Percentiles rank a stretch among this genome's conserved stretches.
phyloP scores from a whole-genome alignment of 495 filamentous ascomycete species.

The Parathielavia appendiculata region DNA sequence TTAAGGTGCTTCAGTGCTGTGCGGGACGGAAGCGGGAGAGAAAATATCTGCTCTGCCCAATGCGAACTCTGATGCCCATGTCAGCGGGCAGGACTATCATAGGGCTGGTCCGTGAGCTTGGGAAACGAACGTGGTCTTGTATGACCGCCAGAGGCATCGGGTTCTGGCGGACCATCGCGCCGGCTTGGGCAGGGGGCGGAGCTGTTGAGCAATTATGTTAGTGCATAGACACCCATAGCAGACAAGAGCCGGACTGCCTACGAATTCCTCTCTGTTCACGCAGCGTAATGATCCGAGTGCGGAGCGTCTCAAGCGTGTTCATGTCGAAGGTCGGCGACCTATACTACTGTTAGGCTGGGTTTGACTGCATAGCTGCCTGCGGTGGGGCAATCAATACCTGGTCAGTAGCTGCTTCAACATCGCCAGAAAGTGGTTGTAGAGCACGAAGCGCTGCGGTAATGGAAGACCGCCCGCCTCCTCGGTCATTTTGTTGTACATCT shows the following conservation, averaged over 20 bases:
- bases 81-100: background rate
- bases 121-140: constrained; percentile 30
- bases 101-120: background rate
- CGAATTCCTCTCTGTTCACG: constrained; percentile 44
- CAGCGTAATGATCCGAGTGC: constrained; percentile 42
- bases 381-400: constrained; percentile 29
- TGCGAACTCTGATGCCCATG: constrained; percentile 21
- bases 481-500: constrained; percentile 51
- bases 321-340: constrained; percentile 51
- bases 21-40: constrained; percentile 45
- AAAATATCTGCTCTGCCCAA: constrained; percentile 56
- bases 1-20: constrained; percentile 44
- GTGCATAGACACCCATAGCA: background rate
- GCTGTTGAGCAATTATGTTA: constrained; percentile 20
- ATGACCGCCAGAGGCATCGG: constrained; percentile 24
- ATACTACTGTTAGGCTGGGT: constrained; percentile 16
- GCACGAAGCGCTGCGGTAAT: constrained; percentile 47
- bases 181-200: constrained; percentile 25
- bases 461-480: constrained; percentile 45
- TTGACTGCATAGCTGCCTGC: too few species aligned
- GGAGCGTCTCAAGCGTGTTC: constrained; percentile 45
- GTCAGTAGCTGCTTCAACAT: constrained; percentile 46
- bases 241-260: constrained; percentile 20
- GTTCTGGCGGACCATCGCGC: constrained; percentile 28
- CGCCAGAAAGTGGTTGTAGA: constrained; percentile 50